Base-by-base conservation (phyloP, 345 rosid genomes). In the Hibiscus trionum region DNA sequence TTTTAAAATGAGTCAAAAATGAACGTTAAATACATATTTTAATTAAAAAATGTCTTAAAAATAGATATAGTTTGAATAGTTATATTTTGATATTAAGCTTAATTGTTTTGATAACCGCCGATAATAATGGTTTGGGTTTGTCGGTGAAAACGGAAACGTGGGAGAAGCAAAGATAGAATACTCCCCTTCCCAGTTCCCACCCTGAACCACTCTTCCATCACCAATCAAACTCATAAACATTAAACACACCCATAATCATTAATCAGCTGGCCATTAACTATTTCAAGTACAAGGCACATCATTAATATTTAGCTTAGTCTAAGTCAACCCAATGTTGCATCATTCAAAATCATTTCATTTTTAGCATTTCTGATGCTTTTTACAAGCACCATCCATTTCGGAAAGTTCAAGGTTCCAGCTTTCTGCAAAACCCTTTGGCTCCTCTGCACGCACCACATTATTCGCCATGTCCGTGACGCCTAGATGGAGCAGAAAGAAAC, bases 401-500 rank as follows among this genome's bases (percentile, higher is more conserved):
- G 37, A 10, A 39, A 33, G 62, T n/a, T 66, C 37, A 66, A 50
- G 59, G 42, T 50, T 27, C 16, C n/a, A 27, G 71, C 71, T 16
- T 15, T 16, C 16, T 44, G 37, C 42, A 8, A 26, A 49, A 27
- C 3, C 37, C 35, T 7, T 46, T 24, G 70, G 55, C 55, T 39
- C 10, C 10, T 39, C 44, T 7, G 44, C 10, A 39, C 44, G 8
- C 44, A 39, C 44, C 10, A 37, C 44, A 21, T 29, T 7, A 3
- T 4, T 67, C 58, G 49, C 15, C 58, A 67, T 67, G 58, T 27
- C 58, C 2, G 5, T 80, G 88, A 86, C 84, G 81, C 90, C 83
- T 81, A 87, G 87, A 83, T 91, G 97, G 88, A 86, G 61, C 82
- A 84, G 90, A 61, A 95, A 79, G 81, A 92, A 79, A 82, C 76